Evolutionary conservation across 768 basidiomycete species (phyloP).

Genomic region (Mycena floridula): DNA sequence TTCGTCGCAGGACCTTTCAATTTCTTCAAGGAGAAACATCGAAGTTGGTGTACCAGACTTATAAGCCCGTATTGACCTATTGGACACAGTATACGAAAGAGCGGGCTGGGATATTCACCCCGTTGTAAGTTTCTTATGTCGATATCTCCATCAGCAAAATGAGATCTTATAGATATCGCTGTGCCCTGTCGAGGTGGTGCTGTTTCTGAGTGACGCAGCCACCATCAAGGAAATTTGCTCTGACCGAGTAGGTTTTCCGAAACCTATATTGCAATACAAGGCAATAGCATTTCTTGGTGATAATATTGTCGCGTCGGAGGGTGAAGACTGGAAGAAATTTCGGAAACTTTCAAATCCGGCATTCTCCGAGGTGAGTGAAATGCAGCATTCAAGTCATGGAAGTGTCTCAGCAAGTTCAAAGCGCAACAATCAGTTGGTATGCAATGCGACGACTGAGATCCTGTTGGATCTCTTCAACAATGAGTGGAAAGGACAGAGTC

Average conservation of each 20-base stretch:
- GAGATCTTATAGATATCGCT: neutral
- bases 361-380: constrained; percentile 49
- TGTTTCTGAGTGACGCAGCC: neutral
- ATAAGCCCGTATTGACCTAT: neutral
- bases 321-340: constrained; percentile 60
- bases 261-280: neutral
- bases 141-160: neutral
- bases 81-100: neutral
- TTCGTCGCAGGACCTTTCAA: neutral
- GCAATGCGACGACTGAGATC: constrained; percentile 38
- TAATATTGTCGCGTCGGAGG: constrained; percentile 63
- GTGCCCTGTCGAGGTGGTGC: neutral
- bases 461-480: constrained; percentile 38
- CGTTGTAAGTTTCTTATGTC: neutral
- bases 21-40: neutral
- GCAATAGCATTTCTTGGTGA: neutral
- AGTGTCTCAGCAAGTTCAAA: constrained; percentile 7
- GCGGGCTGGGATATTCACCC: neutral
- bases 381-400: neutral
- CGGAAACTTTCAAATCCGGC: constrained; percentile 56
- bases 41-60: neutral
- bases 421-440: constrained; percentile 43
- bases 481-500: constrained; percentile 25
- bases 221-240: neutral
- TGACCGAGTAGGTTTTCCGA: neutral